Percentiles rank a stretch among this genome's conserved stretches.
Evolutionary conservation across 345 rosid species (phyloP).

Genomic region (Populus euphratica): DNA sequence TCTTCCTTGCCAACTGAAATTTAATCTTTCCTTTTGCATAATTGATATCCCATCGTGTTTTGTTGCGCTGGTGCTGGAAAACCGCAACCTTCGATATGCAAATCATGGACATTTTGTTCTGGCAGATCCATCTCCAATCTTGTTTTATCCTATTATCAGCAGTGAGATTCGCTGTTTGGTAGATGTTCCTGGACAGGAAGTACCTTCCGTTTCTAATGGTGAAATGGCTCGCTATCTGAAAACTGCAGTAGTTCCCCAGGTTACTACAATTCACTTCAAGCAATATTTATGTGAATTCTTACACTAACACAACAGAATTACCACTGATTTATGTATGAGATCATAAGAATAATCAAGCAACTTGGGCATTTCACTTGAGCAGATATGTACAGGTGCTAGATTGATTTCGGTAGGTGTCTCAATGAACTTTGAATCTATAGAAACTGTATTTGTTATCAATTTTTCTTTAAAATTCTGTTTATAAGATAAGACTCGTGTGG

Average conservation of each 20-base stretch:
- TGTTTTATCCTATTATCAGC: neutral
- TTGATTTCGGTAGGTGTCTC: too few relatives aligned
- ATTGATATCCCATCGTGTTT: neutral
- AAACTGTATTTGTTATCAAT: too few relatives aligned
- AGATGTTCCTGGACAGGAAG: neutral
- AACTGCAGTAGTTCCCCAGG: neutral
- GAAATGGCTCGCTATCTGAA: neutral
- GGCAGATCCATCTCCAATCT: neutral
- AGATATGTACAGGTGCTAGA: too few relatives aligned
- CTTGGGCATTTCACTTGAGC: too few relatives aligned
- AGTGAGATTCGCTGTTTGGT: neutral
- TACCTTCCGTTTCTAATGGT: slow-evolving; percentile 1
- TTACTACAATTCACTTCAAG: neutral
- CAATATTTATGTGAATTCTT: too few relatives aligned
- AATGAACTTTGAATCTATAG: too few relatives aligned
- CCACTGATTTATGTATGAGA: too few relatives aligned
- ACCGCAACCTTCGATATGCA: neutral
- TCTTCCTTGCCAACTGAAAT: neutral
- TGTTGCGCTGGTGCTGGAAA: neutral
- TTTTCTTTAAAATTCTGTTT: too few relatives aligned
- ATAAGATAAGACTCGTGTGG: too few relatives aligned
- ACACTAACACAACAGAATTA: too few relatives aligned
- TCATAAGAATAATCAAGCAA: too few relatives aligned
- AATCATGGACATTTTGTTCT: neutral
- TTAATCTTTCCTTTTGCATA: too few relatives aligned